Conservation (phyloP, 1,284 basidiomycete genomes). For the Ceratobasidium sp. region DNA sequence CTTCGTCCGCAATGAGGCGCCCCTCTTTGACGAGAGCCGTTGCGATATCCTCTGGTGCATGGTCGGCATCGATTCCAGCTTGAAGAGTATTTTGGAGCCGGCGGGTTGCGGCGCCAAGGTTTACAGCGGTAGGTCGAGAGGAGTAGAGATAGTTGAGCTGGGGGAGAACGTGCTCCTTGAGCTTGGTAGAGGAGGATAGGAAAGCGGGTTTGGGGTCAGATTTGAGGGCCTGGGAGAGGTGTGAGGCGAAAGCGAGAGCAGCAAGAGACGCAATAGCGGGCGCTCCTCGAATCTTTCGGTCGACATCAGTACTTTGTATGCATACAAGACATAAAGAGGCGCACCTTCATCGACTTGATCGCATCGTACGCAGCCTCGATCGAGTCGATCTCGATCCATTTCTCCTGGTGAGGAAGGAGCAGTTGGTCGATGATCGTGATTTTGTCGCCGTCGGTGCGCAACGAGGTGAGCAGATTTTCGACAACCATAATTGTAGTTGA, state of each 20-base stretch:
- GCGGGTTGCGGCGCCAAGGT: slow-evolving; percentile 84
- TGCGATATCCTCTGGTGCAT: slow-evolving; percentile 61
- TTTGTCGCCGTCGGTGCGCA: slow-evolving; percentile 69
- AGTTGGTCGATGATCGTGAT: slow-evolving; percentile 90
- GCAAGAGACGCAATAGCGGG: slow-evolving; percentile 95
- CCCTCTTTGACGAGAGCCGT: slow-evolving; percentile 71
- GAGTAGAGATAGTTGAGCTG: slow-evolving; percentile 79
- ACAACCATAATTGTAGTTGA: slow-evolving; percentile 4
- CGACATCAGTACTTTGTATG: background rate
- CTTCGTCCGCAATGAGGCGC: slow-evolving; percentile 78
- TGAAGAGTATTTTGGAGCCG: slow-evolving; percentile 67
- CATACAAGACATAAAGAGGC: slow-evolving; percentile 42
- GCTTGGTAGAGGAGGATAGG: slow-evolving; percentile 60
- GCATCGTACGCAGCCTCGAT: slow-evolving; percentile 87
- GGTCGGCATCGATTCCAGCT: slow-evolving; percentile 53
- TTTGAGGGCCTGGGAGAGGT: slow-evolving; percentile 63
- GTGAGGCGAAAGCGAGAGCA: slow-evolving; percentile 76
- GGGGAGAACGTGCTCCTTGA: slow-evolving; percentile 65
- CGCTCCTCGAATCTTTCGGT: slow-evolving; percentile 82
- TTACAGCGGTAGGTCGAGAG: slow-evolving; percentile 93
- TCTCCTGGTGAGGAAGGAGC: slow-evolving; percentile 80
- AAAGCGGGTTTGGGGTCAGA: slow-evolving; percentile 60
- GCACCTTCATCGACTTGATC: slow-evolving; percentile 91
- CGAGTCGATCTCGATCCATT: slow-evolving; percentile 75
- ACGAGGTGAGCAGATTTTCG: slow-evolving; percentile 60